Percentiles rank a stretch among this genome's conserved stretches.
phyloP scores from a whole-genome alignment of 345 rosid genomes.

The Syzygium aromaticum region DNA sequence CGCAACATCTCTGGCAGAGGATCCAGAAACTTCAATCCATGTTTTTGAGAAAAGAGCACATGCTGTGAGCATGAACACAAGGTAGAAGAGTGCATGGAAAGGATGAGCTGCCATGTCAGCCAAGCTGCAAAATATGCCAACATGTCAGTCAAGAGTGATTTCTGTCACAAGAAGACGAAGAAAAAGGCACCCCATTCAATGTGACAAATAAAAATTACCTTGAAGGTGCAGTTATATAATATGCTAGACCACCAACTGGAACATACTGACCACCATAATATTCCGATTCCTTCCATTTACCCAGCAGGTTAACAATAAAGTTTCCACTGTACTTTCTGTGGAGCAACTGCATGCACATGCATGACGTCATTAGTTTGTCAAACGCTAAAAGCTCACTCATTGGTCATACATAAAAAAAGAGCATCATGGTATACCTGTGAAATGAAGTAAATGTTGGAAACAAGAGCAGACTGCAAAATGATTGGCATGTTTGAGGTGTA shows the following conservation, averaged over 20 bases:
- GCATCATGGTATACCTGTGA: constrained; percentile 53
- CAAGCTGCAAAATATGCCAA: constrained; percentile 33
- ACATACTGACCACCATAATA: constrained; percentile 67
- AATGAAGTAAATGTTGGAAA: constrained; percentile 75
- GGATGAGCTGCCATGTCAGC: constrained; percentile 91
- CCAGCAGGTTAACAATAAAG: constrained; percentile 67
- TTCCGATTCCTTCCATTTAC: constrained; percentile 78
- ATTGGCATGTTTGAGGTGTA: constrained; percentile 96
- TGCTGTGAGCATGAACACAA: constrained; percentile 71
- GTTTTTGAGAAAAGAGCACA: constrained; percentile 89
- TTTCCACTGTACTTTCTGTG: constrained; percentile 70
- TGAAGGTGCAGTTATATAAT: constrained; percentile 78
- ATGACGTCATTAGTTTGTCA: neutral
- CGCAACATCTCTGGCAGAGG: constrained; percentile 77
- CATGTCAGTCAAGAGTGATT: neutral
- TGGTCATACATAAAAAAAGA: neutral
- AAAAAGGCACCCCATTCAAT: neutral
- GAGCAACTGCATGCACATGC: constrained; percentile 41
- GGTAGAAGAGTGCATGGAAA: constrained; percentile 82
- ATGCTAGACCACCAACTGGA: constrained; percentile 77
- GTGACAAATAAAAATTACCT: constrained; percentile 26
- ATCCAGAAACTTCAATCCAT: constrained; percentile 89
- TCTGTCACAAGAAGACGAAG: neutral
- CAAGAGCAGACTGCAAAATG: constrained; percentile 78
- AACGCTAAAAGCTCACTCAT: neutral